Conservation (phyloP, 2,329 filamentous ascomycete species). For the Penicillium sp. region DNA sequence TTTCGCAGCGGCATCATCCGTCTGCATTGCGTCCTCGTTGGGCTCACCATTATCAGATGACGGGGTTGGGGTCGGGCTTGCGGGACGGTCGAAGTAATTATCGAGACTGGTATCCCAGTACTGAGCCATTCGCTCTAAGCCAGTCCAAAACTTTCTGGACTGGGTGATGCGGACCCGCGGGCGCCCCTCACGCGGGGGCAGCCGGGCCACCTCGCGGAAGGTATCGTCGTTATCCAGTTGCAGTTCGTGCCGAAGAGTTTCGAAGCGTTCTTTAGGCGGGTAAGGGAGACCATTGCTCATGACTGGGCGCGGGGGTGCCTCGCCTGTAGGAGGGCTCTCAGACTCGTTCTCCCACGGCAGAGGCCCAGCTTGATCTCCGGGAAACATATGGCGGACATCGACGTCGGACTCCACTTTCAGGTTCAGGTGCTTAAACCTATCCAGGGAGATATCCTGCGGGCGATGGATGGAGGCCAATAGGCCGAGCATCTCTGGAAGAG, state of each 20-base stretch:
- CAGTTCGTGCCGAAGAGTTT: slow-evolving; percentile 55
- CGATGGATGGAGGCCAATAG: slow-evolving; percentile 49
- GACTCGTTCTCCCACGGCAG: slow-evolving; percentile 39
- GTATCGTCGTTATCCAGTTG: slow-evolving; percentile 60
- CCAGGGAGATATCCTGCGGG: slow-evolving; percentile 45
- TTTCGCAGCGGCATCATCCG: slow-evolving; percentile 16
- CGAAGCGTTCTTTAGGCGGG: slow-evolving; percentile 55
- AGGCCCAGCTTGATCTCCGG: slow-evolving; percentile 36
- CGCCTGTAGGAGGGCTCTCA: slow-evolving; percentile 19
- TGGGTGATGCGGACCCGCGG: slow-evolving; percentile 57
- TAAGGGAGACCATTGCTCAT: slow-evolving; percentile 56
- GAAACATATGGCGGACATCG: slow-evolving; percentile 40
- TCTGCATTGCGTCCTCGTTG: slow-evolving; percentile 27
- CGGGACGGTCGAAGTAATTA: slow-evolving; percentile 54
- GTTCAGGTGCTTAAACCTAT: slow-evolving; percentile 48
- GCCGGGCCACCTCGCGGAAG: slow-evolving; percentile 59
- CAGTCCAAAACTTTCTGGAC: slow-evolving; percentile 64
- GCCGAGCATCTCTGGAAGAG: slow-evolving; percentile 46
- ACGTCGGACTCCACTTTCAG: slow-evolving; percentile 44
- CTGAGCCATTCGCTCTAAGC: slow-evolving; percentile 62
- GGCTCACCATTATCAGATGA: slow-evolving; percentile 22
- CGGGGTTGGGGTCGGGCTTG: slow-evolving; percentile 27
- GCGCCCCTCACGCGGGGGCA: slow-evolving; percentile 49
- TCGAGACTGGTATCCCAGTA: slow-evolving; percentile 67
- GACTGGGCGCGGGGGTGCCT: slow-evolving; percentile 32